phyloP scores from a whole-genome alignment of 2,329 filamentous ascomycete genomes.

The Westerdykella aurantiaca region DNA sequence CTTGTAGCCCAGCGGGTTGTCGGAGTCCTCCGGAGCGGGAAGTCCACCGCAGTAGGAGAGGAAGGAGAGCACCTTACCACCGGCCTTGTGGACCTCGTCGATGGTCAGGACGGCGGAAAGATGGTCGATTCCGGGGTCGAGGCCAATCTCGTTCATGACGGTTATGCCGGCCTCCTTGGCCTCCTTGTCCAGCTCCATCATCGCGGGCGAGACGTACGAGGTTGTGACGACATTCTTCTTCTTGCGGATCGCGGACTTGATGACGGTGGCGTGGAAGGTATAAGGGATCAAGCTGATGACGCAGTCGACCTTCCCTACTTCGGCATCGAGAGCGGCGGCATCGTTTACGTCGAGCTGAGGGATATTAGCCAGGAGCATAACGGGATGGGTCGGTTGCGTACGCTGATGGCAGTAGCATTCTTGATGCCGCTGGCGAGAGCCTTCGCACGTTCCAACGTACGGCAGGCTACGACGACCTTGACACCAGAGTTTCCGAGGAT shows the following conservation, averaged over 20 bases:
- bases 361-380: slow-evolving; percentile 9
- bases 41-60: slow-evolving; percentile 63
- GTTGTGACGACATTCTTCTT: slow-evolving; percentile 98
- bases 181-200: slow-evolving; percentile 78
- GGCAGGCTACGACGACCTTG: slow-evolving; percentile 63
- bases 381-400: slow-evolving; percentile 7
- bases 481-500: slow-evolving; percentile 54
- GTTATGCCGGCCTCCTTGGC: slow-evolving; percentile 87
- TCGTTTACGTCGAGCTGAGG: slow-evolving; percentile 73
- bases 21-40: slow-evolving; percentile 61
- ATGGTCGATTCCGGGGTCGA: slow-evolving; percentile 68
- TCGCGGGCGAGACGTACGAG: slow-evolving; percentile 85
- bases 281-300: slow-evolving; percentile 77
- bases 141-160: slow-evolving; percentile 77
- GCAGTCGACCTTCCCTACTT: slow-evolving; percentile 72
- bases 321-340: slow-evolving; percentile 69
- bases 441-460: slow-evolving; percentile 72
- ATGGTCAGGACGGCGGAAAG: slow-evolving; percentile 83
- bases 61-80: slow-evolving; percentile 81
- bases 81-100: slow-evolving; percentile 75
- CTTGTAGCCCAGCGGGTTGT: slow-evolving; percentile 91
- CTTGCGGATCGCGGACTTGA: slow-evolving; percentile 84
- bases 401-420: slow-evolving; percentile 63
- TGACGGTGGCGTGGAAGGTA: slow-evolving; percentile 59
- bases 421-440: slow-evolving; percentile 64